phyloP scores from a whole-genome alignment of 768 basidiomycete species.

The Cyathus striatus region DNA sequence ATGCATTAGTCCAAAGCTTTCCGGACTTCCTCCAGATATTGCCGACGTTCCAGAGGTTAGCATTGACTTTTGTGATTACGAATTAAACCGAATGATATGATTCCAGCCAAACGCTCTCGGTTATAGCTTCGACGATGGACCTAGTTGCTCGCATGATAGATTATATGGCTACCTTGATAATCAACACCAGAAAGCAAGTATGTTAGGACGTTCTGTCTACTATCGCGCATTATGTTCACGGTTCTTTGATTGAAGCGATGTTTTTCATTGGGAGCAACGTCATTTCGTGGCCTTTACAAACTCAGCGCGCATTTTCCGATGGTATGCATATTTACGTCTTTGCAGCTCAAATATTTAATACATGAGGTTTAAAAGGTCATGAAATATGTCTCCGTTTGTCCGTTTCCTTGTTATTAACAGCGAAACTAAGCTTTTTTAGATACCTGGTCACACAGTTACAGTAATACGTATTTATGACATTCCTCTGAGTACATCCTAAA shows the following conservation, averaged over 20 bases:
- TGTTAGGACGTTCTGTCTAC: constrained; percentile 14
- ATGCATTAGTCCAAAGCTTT: constrained; percentile 43
- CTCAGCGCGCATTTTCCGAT: constrained; percentile 46
- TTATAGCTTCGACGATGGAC: constrained; percentile 62
- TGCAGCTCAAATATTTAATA: background rate
- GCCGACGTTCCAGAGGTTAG: constrained; percentile 44
- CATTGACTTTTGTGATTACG: background rate
- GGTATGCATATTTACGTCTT: constrained; percentile 21
- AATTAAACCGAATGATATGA: background rate
- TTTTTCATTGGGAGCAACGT: constrained; percentile 60
- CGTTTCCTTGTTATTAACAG: background rate
- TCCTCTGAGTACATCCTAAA: too few relatives aligned
- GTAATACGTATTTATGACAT: too few relatives aligned
- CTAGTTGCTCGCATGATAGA: constrained; percentile 58
- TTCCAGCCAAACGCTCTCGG: constrained; percentile 48
- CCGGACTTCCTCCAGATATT: constrained; percentile 39
- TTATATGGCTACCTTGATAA: constrained; percentile 51
- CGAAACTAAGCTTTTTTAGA: too few relatives aligned
- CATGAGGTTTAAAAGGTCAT: constrained; percentile 30
- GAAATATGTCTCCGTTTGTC: constrained; percentile 58
- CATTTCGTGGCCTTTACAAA: constrained; percentile 50
- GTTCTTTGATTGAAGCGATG: constrained; percentile 35
- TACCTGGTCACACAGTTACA: constrained; percentile 53
- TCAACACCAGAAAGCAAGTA: constrained; percentile 58
- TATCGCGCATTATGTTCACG: background rate